phyloP scores from a whole-genome alignment of 495 filamentous ascomycete species.

The Neurospora sp. region DNA sequence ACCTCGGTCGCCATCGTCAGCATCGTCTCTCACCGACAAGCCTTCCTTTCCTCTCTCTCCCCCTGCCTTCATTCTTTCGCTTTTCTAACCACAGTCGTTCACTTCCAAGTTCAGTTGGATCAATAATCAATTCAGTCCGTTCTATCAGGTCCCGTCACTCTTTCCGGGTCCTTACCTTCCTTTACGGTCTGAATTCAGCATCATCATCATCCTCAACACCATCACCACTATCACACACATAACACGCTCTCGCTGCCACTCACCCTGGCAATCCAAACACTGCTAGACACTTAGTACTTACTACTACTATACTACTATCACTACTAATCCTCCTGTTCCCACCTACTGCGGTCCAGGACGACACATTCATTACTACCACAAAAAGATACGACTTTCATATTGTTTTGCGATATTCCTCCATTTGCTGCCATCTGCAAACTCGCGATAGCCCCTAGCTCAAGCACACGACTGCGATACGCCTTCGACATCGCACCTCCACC shows the following conservation, averaged over 20 bases:
- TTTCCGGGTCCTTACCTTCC: constrained; percentile 27
- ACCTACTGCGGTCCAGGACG: constrained; percentile 18
- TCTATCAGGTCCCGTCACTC: constrained; percentile 25
- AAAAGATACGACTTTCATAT: constrained; percentile 15
- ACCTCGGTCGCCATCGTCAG: constrained; percentile 22
- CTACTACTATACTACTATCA: neutral
- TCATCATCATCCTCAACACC: neutral
- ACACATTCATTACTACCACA: constrained; percentile 17
- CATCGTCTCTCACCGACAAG: constrained; percentile 20
- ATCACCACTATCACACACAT: neutral
- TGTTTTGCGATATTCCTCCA: constrained; percentile 4
- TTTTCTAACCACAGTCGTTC: constrained; percentile 35
- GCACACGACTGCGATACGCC: neutral
- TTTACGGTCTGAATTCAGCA: constrained; percentile 12
- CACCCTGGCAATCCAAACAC: neutral
- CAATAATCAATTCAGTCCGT: constrained; percentile 20
- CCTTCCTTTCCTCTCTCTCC: constrained; percentile 19
- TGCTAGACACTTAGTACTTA: constrained; percentile 1
- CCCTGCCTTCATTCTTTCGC: constrained; percentile 19
- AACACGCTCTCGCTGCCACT: neutral
- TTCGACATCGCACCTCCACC: neutral
- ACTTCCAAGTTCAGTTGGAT: constrained; percentile 12
- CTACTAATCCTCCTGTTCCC: constrained; percentile 17
- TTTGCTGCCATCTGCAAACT: neutral
- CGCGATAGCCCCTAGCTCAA: neutral